phyloP scores from a whole-genome alignment of 108 stramenopile species.

The Thalassiosira profunda region DNA sequence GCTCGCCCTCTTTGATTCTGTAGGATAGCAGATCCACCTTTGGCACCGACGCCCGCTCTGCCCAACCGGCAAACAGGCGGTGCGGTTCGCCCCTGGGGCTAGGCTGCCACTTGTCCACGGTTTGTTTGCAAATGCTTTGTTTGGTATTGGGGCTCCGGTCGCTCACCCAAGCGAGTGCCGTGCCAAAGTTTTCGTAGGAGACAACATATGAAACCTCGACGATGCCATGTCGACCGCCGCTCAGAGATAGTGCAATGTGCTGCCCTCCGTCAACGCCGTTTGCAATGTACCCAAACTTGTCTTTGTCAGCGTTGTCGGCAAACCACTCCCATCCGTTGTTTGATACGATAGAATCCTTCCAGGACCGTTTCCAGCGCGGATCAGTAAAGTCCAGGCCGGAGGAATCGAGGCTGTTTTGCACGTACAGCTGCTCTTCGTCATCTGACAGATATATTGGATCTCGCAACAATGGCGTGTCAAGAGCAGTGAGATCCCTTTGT shows the following conservation, averaged over 20 bases:
- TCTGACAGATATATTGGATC: constrained; percentile 40
- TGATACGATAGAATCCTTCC: constrained; percentile 10
- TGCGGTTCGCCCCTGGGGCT: background rate
- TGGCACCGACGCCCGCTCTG: constrained; percentile 16
- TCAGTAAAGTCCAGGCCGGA: constrained; percentile 32
- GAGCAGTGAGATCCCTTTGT: constrained; percentile 33
- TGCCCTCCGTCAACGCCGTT: constrained; percentile 15
- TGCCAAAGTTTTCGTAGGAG: constrained; percentile 39
- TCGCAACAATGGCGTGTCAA: constrained; percentile 5
- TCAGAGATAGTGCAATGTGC: constrained; percentile 27
- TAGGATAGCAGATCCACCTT: constrained; percentile 18
- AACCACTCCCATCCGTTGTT: constrained; percentile 35
- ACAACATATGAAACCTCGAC: constrained; percentile 34
- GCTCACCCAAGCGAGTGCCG: constrained; percentile 35
- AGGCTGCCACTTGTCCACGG: background rate
- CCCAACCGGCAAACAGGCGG: constrained; percentile 23
- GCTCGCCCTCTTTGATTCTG: constrained; percentile 14
- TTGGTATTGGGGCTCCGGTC: constrained; percentile 6
- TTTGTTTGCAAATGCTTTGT: constrained; percentile 10
- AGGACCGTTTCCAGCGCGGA: constrained; percentile 14
- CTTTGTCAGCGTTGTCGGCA: constrained; percentile 39
- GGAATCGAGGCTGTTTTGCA: background rate
- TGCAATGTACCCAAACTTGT: constrained; percentile 43
- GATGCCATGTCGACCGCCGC: constrained; percentile 28
- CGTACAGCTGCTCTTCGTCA: constrained; percentile 31